These are phyloP conservation scores for Tylopilus felleus DNA, from an alignment of 768 basidiomycete genomes.

Conservation along the genomic window DNA sequence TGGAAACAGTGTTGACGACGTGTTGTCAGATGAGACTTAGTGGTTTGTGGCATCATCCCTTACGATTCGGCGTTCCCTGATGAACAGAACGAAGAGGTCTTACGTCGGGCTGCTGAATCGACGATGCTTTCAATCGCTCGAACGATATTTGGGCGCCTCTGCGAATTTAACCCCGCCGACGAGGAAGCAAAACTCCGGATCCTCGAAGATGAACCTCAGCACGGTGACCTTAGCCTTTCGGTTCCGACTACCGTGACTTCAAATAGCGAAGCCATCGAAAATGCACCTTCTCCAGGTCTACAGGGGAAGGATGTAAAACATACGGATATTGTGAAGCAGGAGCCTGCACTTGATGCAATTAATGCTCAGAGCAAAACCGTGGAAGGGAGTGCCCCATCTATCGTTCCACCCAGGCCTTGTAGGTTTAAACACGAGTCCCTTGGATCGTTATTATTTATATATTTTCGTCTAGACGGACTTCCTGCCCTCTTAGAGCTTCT, in stretches of 20 bases:
- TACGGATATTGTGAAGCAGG: background rate
- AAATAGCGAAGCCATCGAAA: slow-evolving; percentile 11
- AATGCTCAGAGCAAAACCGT: background rate
- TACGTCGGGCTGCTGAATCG: slow-evolving; percentile 82
- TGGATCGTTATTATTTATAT: slow-evolving; percentile 1
- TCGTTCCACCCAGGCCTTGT: slow-evolving; percentile 23
- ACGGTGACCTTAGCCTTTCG: slow-evolving; percentile 60
- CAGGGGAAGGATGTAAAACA: slow-evolving; percentile 10
- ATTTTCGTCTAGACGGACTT: slow-evolving; percentile 61
- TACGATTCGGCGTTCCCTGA: slow-evolving; percentile 12
- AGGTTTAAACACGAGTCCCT: slow-evolving; percentile 1
- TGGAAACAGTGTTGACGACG: slow-evolving; percentile 95
- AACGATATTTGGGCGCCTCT: slow-evolving; percentile 74
- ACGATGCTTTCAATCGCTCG: slow-evolving; percentile 88
- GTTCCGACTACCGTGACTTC: slow-evolving; percentile 39
- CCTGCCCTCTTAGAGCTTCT: slow-evolving; percentile 91
- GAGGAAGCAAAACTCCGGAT: slow-evolving; percentile 65
- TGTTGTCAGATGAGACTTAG: slow-evolving; percentile 97
- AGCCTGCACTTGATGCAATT: background rate
- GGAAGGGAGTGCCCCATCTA: slow-evolving; percentile 35
- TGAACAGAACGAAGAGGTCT: slow-evolving; percentile 55
- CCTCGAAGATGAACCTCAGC: slow-evolving; percentile 48
- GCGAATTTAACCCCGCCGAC: slow-evolving; percentile 54
- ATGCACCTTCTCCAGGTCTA: slow-evolving; percentile 8
- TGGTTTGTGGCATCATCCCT: slow-evolving; percentile 50